Base-by-base conservation (phyloP, 306 rosid genomes). In the Erythrophleum fordii region DNA sequence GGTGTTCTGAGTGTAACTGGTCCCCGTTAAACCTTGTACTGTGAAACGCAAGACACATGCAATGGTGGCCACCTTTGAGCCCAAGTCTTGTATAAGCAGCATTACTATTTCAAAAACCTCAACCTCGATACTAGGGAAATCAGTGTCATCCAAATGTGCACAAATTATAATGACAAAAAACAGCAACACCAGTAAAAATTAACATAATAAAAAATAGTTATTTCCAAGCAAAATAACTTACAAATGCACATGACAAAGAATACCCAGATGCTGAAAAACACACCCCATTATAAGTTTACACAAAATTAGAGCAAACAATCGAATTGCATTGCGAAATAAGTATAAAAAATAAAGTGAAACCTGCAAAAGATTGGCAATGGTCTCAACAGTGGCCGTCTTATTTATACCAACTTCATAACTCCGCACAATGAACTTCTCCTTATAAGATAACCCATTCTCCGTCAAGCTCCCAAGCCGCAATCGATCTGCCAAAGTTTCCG, bases 361-460 rank as follows among this genome's bases (percentile, higher is more conserved):
- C 99, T 95, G 99, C 81, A 93, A 84, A 42, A 95, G 90, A 91
- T 95, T 95, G 13, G 99, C 99, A 73, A 95, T 91, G 72, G 98
- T 95, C 87, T 95, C 99, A 41, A 95, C 98, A 29, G 98, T 95
- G 13, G 98, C 99, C 60, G 98, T 95, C 82, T 93, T 95, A 83
- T 93, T 93, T 62, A 95, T 90, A 80, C 99, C 99, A 69, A 93
- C 99, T 88, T 95, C 99, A 65, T 95, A 95, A 85, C 97, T 86
- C 81, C 99, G 83, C 56, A 95, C 97, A 55, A 95, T 90, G 77
- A 95, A 95, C 83, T 85, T 91, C 93, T 95, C 98, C 89, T 89
- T 93, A 61, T 93, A 95, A 62, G 94, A 91, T 69, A 91, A 77
- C 51, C 99, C 91, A 79, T 91, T 91, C 69, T 90, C 99, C 59